Base-by-base conservation (phyloP, 129 eudicot species). In the Lonicera japonica region DNA sequence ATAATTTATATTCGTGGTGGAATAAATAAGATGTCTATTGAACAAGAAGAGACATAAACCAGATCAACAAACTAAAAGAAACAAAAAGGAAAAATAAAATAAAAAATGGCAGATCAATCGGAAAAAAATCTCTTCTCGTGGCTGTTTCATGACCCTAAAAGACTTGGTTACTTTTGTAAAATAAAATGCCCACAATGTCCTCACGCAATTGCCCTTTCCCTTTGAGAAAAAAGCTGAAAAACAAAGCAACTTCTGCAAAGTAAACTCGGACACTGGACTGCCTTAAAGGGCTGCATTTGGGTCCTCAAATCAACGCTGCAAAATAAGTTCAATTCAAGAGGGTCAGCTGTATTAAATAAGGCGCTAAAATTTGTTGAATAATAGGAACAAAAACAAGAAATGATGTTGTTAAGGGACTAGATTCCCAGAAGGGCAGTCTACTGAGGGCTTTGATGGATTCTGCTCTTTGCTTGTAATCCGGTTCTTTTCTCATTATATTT, bases 291-390 rank as follows among this genome's bases (percentile, higher is more conserved):
- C 23, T 54, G 59, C 23, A 53, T 25, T 34, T 23, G 25, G 6
- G 68, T 24, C 6, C 25, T 25, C 25, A 5, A 43, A 12, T 50
- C 58, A 50, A n/a, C 21, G 53, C 70, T 66, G 54, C 70, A 20
- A 38, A 23, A 40, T 5, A 16, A 25, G 39, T 24, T 48, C 3
- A 25, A 0, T 24, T 13, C 18, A 22, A 40, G 14, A 47, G 10
- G 8, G 1, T 20, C n/a, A 57, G 14, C 36, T 21, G 5, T 11
- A n/a, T n/a, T n/a, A 21, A 45, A 63, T 25, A 10, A 52, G 40
- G 25, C 11, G 29, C 34, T 36, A 10, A 46, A 21, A 11, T 5
- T 15, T 16, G 25, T 36, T 34, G 5, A 36, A 50, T 7, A 54
- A 11, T 15, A 8, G 16, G 54, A 54, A n/a, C 22, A 10, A 21